Base-by-base conservation (phyloP, 192 early-diverging fungal genomes). In the Paraglomus brasilianum region DNA sequence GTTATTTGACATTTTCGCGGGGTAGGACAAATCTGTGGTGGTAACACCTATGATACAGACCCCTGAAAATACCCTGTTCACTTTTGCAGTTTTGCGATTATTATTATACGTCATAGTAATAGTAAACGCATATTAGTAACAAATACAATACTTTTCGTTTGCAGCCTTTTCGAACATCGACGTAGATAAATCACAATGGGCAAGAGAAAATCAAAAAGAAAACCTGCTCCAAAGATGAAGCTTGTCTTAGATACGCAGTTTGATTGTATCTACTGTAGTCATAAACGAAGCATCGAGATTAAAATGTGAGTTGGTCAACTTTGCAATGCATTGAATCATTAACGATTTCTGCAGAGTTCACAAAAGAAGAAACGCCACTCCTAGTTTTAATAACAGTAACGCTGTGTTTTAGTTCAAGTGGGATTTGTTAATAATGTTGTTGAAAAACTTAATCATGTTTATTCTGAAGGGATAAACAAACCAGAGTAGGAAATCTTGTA, bases 241-340 rank as follows among this genome's bases (percentile, higher is more conserved):
- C 60, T 72, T 4, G 81, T 74, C 30, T 80, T 94, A 8, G 89
- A 88, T 70, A 87, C 81, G 43, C 77, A 82, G 57, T 94, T 95
- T 72, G 74, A 80, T 44, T 95, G 92, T 55, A 77, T 93, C 8
- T 90, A 88, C 70, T 95, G 93, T 82, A 89, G 89, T 72, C 92
- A 95, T 72, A 92, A 94, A 53, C 81, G 83, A 45, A 84, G 88
- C 14, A 81, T 95, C 13, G 74, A 77, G 10, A 81, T 86, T 36
- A 82, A 88, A 66, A 80, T 95, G 87, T 89, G 85, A 77, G 81
- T 64, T 77, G 6, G 49, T 50, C 36, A 22, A 66, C 71, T 47
- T n/a, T 47, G 41, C 11, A 41, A 22, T 36, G 55, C 47, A 36
- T 36, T 40, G 30, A 47, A 0, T 42, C 30, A 43, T 73, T 42